Conservation (phyloP, 208 protist species). For the Leishmania mexicana region DNA sequence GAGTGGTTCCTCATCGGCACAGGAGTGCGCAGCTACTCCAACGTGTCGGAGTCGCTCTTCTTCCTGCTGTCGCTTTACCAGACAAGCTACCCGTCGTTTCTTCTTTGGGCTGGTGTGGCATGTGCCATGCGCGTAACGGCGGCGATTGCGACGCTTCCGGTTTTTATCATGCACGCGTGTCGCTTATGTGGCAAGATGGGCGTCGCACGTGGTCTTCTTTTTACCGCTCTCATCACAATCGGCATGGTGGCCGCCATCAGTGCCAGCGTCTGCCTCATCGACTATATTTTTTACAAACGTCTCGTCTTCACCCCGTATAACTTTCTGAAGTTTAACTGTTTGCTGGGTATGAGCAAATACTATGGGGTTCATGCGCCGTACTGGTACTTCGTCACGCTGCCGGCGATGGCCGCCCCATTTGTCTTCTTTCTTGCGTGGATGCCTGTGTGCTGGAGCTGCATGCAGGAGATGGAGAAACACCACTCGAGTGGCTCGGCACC, state of each 20-base stretch:
- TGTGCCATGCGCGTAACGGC: conserved; percentile 69
- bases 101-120: conserved; percentile 60
- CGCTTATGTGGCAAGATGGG: conserved; percentile 21
- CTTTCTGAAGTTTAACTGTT: conserved; percentile 92
- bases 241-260: conserved; percentile 32
- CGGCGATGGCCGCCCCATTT: conserved; percentile 60
- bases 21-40: conserved; percentile 71
- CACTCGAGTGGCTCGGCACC: neutral
- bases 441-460: conserved; percentile 14
- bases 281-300: conserved; percentile 64
- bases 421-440: conserved; percentile 43
- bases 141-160: conserved; percentile 50
- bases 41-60: conserved; percentile 72
- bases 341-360: conserved; percentile 71
- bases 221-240: conserved; percentile 17
- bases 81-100: conserved; percentile 45
- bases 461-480: neutral
- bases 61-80: conserved; percentile 58
- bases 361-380: conserved; percentile 90
- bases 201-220: conserved; percentile 16
- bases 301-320: conserved; percentile 58
- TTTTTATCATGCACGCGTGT: conserved; percentile 45
- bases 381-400: conserved; percentile 87
- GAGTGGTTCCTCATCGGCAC: conserved; percentile 67
- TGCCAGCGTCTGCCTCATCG: conserved; percentile 31